phyloP scores from a whole-genome alignment of 352 stramenopile genomes.

The Globisporangium viniferum region DNA sequence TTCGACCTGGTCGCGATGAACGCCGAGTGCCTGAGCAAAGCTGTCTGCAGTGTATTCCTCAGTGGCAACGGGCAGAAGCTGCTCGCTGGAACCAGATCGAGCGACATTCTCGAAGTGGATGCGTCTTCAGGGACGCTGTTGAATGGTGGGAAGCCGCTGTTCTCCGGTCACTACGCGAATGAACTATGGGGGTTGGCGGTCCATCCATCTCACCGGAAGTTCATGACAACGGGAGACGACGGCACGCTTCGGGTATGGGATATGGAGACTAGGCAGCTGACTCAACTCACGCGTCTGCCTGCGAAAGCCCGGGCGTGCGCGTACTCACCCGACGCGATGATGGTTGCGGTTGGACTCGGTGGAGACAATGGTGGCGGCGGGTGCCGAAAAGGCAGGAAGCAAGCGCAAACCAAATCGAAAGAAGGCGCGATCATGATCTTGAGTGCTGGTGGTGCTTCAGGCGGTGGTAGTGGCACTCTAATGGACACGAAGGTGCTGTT shows the following conservation, averaged over 20 bases:
- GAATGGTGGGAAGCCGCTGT: constrained; percentile 34
- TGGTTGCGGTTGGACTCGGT: constrained; percentile 81
- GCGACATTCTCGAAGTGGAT: constrained; percentile 84
- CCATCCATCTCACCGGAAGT: constrained; percentile 60
- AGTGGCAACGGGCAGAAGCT: constrained; percentile 41
- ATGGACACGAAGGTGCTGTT: constrained; percentile 32
- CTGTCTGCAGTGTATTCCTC: constrained; percentile 45
- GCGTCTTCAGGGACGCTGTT: constrained; percentile 34
- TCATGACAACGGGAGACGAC: constrained; percentile 80
- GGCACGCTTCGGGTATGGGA: constrained; percentile 82
- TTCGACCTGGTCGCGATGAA: constrained; percentile 48
- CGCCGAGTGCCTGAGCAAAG: constrained; percentile 30
- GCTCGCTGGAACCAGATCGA: constrained; percentile 84
- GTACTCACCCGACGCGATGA: constrained; percentile 83
- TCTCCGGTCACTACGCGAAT: constrained; percentile 61
- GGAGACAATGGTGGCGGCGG: constrained; percentile 43
- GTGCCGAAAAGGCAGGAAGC: constrained; percentile 28
- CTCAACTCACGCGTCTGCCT: constrained; percentile 33
- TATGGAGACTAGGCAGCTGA: constrained; percentile 50
- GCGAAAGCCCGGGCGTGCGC: constrained; percentile 70
- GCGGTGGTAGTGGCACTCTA: neutral
- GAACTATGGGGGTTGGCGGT: constrained; percentile 83
- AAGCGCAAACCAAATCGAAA: constrained; percentile 29
- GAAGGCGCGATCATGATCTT: constrained; percentile 54
- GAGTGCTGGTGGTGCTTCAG: constrained; percentile 11